Percentiles rank a stretch among this genome's conserved stretches.
These are phyloP conservation scores for Silene coronaria DNA, from an alignment of 179 eudicot species.

Conservation along the genomic window DNA sequence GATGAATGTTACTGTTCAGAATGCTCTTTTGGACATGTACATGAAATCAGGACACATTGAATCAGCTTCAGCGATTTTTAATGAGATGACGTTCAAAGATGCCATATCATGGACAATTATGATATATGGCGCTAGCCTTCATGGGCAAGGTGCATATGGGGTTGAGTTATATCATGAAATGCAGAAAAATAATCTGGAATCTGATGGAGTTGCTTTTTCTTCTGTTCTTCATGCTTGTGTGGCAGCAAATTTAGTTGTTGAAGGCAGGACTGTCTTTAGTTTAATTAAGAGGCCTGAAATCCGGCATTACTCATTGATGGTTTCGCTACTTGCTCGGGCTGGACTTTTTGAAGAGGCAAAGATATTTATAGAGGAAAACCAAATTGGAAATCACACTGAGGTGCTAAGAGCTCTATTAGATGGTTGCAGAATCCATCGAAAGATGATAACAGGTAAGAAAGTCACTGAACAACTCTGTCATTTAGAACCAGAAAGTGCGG, in stretches of 20 bases:
- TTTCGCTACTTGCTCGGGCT: slow-evolving; percentile 51
- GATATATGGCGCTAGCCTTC: slow-evolving; percentile 58
- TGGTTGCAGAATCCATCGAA: slow-evolving; percentile 50
- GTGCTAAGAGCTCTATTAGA: slow-evolving; percentile 52
- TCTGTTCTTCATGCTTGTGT: slow-evolving; percentile 57
- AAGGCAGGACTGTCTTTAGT: slow-evolving; percentile 42
- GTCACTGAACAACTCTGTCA: slow-evolving; percentile 43
- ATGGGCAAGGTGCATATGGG: slow-evolving; percentile 54
- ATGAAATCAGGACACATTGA: slow-evolving; percentile 60
- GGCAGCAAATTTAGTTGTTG: slow-evolving; percentile 48
- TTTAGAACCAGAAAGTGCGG: slow-evolving; percentile 53
- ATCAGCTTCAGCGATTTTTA: slow-evolving; percentile 45
- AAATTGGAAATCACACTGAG: slow-evolving; percentile 37
- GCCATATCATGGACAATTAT: slow-evolving; percentile 65
- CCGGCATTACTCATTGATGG: slow-evolving; percentile 51
- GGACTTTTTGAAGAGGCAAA: slow-evolving; percentile 51
- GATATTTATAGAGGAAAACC: slow-evolving; percentile 35
- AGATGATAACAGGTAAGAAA: slow-evolving; percentile 38
- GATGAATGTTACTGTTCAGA: slow-evolving; percentile 41
- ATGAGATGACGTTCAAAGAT: slow-evolving; percentile 41
- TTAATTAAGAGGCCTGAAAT: slow-evolving; percentile 43
- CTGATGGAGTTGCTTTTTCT: slow-evolving; percentile 42
- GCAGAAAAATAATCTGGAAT: slow-evolving; percentile 25
- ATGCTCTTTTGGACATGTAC: slow-evolving; percentile 78
- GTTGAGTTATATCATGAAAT: slow-evolving; percentile 47